Evolutionary conservation across 768 basidiomycete species (phyloP), one percentile per base, ranked within the genome.

Genomic region (Tylopilus intermedius): DNA sequence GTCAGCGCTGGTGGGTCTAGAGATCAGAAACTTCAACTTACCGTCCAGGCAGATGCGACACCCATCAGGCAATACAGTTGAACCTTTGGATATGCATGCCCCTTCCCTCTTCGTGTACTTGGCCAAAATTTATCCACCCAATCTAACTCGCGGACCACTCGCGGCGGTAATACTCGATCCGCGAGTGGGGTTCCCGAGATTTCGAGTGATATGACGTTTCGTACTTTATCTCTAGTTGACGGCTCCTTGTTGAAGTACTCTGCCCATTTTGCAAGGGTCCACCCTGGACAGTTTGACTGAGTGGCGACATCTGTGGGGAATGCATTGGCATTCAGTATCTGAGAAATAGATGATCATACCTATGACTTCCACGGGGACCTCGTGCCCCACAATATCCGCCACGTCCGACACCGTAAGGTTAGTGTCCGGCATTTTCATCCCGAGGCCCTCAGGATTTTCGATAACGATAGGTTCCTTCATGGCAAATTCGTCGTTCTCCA

Each of bases 121-220:
- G 94, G 94, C 95, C 95, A 99, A 67, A 85, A 90, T 55, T 87
- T 89, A 66, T 96, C 93, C 6, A 97, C 95, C 95, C 95, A 99
- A 62, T 97, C 96, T 58, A 97, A 67, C 51, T 97, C 90, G 48
- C 89, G 78, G 35, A 90, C 88, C 22, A 97, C 68, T 55, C 81
- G 80, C 2, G 95, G 95, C 4, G 94, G 93, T 3, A 83, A 70
- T 22, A 99, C 83, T 66, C 79, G 77, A 58, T 89, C 81, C 8
- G 86, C 87, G 7, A 98, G 76, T 47, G 80, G 74, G 3, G 91
- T 93, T 7, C 90, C 91, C 2, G 90, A 90, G 24, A 98, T 86
- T 67, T 99, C 95, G 46, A 98, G 73, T 2, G 91, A 94, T 50
- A 99, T 99, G 29, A 99, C 92, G 63, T 99, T 99, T 56, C 86